Evolutionary conservation across 1,139 yeast genomes (phyloP), one percentile per base, ranked within the genome.

Genomic region (Yamadazyma sp.): DNA sequence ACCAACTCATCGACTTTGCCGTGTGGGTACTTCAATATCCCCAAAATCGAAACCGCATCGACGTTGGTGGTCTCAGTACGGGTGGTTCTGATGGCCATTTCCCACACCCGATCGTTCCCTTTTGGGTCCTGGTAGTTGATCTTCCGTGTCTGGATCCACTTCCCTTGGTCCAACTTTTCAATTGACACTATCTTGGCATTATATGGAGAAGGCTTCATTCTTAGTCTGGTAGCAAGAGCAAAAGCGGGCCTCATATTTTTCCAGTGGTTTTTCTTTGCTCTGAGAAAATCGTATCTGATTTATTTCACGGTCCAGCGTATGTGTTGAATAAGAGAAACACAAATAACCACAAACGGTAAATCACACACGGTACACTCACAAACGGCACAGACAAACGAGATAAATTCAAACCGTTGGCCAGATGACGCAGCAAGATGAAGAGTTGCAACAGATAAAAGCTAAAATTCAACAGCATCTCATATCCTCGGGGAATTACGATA

Each of bases 1-100:
- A 91, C 75, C 31, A 91, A 66, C 50, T 81, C 79, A 5, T 82
- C 75, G 12, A 64, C 53, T 34, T 53, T 46, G 8, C 23, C 30
- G 2, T 62, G 55, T 2, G 76, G 66, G 34, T 72, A 67, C 46
- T 79, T 73, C 33, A 89, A 63, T 16, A 87, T 66, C 0, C 95
- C 91, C 18, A 89, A 69, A 33, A 91, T 83, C 1, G 92, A 89
- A n/a, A 89, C 96, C 0, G 95, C 96, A 58, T 91, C 98, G 17
- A 83, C 73, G 11, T 79, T 79, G 8, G 83, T 68, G 11, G 82
- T 81, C 24, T 65, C 71, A 5, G 83, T 80, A 45, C 96, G 73
- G 6, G 98, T 91, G 35, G 83, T 76, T 48, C 98, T 75, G 1
- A 87, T 79, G 2, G 95, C 94, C 77, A 83, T 83, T 64, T 92